Conservation (phyloP, 768 basidiomycete species). For the Multifurca ochricompacta region DNA sequence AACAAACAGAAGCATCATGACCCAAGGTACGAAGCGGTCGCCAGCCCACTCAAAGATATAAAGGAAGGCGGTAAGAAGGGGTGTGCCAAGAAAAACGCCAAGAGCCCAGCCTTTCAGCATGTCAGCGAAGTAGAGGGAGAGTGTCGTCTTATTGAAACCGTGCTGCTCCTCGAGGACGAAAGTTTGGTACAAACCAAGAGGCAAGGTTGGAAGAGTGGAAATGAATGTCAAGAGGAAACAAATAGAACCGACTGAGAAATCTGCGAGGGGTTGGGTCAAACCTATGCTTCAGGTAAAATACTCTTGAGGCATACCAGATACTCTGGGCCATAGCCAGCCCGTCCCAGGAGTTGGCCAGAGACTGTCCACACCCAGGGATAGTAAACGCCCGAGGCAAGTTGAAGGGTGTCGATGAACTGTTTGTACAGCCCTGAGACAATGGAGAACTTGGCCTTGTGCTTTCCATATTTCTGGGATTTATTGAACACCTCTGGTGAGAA, state of each 20-base stretch:
- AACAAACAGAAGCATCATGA: constrained; percentile 86
- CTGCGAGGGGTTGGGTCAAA: constrained; percentile 33
- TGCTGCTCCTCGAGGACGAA: constrained; percentile 94
- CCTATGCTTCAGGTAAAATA: not conserved
- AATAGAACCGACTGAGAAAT: constrained; percentile 81
- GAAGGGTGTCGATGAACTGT: constrained; percentile 57
- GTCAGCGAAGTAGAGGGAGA: constrained; percentile 67
- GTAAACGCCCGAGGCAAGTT: constrained; percentile 63
- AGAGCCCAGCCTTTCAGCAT: constrained; percentile 72
- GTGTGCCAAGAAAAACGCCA: constrained; percentile 65
- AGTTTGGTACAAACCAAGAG: constrained; percentile 75
- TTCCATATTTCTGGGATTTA: constrained; percentile 89
- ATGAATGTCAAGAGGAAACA: constrained; percentile 57
- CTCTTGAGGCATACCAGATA: constrained; percentile 51
- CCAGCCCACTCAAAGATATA: constrained; percentile 92
- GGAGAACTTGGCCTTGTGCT: constrained; percentile 81
- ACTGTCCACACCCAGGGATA: constrained; percentile 77
- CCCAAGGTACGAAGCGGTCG: constrained; percentile 83
- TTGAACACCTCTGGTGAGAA: constrained; percentile 65
- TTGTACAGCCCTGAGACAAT: constrained; percentile 67
- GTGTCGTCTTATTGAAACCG: constrained; percentile 95
- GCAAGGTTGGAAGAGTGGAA: constrained; percentile 62
- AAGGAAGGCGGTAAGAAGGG: constrained; percentile 82
- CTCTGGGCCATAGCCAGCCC: constrained; percentile 56
- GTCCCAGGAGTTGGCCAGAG: constrained; percentile 45